Base-by-base conservation (phyloP, 176 grass and related monocot genomes). In the Triticum turgidum region DNA sequence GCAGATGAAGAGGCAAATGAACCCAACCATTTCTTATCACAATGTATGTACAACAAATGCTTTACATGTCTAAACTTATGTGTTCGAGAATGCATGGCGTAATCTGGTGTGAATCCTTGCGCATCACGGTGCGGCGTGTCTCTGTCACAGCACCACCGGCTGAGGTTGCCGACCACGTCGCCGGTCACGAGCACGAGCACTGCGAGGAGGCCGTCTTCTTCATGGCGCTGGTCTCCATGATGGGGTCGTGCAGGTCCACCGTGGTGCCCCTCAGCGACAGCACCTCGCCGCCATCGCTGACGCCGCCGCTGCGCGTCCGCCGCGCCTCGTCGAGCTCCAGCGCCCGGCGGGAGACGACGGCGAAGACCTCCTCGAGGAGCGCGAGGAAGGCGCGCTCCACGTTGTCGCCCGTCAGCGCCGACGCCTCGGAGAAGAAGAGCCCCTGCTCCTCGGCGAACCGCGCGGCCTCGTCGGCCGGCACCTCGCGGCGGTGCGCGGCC, bases 161-260 rank as follows among this genome's bases (percentile, higher is more conserved):
- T 6, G 37, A 41, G 41, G 41, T 10, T 10, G 17, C 6, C 65
- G 17, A 35, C 25, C 25, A 25, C 25, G 25, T 25, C 32, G 13
- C 17, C 32, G 13, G 3, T 90, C 79, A 93, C 3, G 89, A 90
- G 80, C 93, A 94, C 3, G 74, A 52, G 83, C 93, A 94, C 73
- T 81, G 87, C 8, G 84, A 83, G 80, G 42, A 49, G 72, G 42
- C 42, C 4, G 52, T 81, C 83, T 82, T 88, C 85, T 87, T 94
- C 90, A 92, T 61, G 66, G 93, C 93, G 86, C 93, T 94, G 67
- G 93, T 94, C 83, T 94, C 93, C 88, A 62, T 92, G 78, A 94
- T 92, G 61, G 90, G 89, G 35, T 82, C 85, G 35, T 82, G 68
- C 12, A 88, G 56, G 56, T 92, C 90, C 62, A 94, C 83, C 27